Evolutionary conservation across 164 flowering plant genomes (phyloP), one percentile per base, ranked within the genome.

Genomic region (Malania oleifera): DNA sequence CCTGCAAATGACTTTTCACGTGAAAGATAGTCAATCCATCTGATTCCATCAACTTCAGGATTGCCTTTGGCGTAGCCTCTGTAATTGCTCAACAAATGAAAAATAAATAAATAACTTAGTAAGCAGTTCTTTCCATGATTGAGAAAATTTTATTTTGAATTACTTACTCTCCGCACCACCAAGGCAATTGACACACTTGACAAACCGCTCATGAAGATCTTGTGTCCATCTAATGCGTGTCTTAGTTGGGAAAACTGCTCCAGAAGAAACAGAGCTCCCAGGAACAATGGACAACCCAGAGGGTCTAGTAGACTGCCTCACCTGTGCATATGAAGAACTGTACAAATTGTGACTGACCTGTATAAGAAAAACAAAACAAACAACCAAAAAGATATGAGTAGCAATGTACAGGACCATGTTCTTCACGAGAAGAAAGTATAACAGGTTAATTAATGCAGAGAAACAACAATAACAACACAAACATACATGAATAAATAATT

Each of bases 21-120:
- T 92, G 98, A 56, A 82, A 85, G 65, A 92, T 84, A 20, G 98
- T 89, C 67, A 92, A 74, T 34, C 89, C 93, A 6, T 92, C 82
- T 2, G 92, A 75, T 15, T 80, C 80, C 96, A 92, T 92, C 65
- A 82, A 68, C 75, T 74, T 92, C 72, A 87, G 67, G 54, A 92
- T 87, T 56, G 84, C 93, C 77, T 89, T 92, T 12, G 98, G 98
- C 20, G 96, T 92, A 62, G 98, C 96, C 74, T 78, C 98, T 92
- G 59, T 37, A 61, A 65, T 60, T 27, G 23, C 57, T 46, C 47
- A 53, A 48, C 14, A 49, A 34, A 39, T 9, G 25, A 64, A 58
- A 7, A 39, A 38, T 12, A 37, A 51, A 4, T 70, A 1, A 45
- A 43, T 23, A 55, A 22, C 15, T 25, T n/a, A n/a, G n/a, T n/a